A percentile compares a stretch with the other conserved stretches of the same genome.
Evolutionary conservation across 75 land plant genomes (phyloP).

Genomic region (Sequoiadendron giganteum): DNA sequence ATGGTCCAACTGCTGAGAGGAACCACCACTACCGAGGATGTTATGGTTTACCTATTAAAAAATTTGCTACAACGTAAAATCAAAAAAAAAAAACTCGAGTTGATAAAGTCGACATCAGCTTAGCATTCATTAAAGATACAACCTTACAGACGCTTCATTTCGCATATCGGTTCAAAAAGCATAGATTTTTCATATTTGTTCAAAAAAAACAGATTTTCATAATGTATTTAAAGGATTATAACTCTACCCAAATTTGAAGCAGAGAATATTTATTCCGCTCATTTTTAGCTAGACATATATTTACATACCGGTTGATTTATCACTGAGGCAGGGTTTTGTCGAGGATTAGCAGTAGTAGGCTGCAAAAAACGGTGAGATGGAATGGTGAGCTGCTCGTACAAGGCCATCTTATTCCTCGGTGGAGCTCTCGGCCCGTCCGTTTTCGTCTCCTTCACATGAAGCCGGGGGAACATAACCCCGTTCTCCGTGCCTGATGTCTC

Average conservation of each 20-base stretch:
- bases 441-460: constrained; percentile 70
- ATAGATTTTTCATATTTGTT: neutral
- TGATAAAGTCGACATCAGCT: neutral
- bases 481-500: constrained; percentile 18
- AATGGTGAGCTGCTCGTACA: constrained; percentile 85
- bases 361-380: constrained; percentile 52
- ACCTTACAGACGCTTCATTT: neutral
- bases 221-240: neutral
- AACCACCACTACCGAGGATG: neutral
- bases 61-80: neutral
- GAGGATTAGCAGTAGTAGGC: neutral
- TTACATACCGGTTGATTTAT: constrained; percentile 6
- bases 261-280: neutral
- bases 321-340: neutral
- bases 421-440: constrained; percentile 90
- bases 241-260: neutral
- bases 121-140: neutral
- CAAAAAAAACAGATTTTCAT: neutral
- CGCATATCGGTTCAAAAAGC: neutral
- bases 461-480: constrained; percentile 83
- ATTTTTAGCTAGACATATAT: neutral
- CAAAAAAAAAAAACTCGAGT: neutral
- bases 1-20: neutral
- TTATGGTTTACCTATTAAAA: neutral
- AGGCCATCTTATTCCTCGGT: constrained; percentile 96